Conservation (phyloP, 495 filamentous ascomycete species). For the Penicillium soppii region DNA sequence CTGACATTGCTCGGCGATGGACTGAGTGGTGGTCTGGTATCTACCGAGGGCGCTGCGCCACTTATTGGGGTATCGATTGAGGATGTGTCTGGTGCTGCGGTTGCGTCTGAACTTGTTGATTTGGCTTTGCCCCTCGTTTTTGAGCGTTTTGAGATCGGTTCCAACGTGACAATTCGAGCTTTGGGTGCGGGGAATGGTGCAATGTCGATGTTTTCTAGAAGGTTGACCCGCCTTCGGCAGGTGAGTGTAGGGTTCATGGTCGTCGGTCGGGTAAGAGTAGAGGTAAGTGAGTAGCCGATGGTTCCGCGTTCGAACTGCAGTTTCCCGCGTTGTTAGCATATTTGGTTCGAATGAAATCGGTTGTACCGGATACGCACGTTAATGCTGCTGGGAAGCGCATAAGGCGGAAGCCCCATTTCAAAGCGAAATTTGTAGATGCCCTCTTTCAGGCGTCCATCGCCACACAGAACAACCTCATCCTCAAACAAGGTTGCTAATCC, state of each 20-base stretch:
- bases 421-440: slow-evolving; percentile 93
- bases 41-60: slow-evolving; percentile 24
- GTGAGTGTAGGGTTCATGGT: slow-evolving; percentile 77
- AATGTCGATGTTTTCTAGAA: slow-evolving; percentile 72
- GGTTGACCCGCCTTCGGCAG: slow-evolving; percentile 74
- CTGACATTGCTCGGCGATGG: slow-evolving; percentile 65
- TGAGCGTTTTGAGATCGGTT: slow-evolving; percentile 61
- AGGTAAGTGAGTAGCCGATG: slow-evolving; percentile 84
- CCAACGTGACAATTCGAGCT: slow-evolving; percentile 76
- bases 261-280: slow-evolving; percentile 86
- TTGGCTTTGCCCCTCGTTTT: slow-evolving; percentile 47
- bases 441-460: slow-evolving; percentile 81
- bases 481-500: slow-evolving; percentile 85
- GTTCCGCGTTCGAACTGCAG: slow-evolving; percentile 90
- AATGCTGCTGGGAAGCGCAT: slow-evolving; percentile 85
- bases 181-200: slow-evolving; percentile 55
- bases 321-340: slow-evolving; percentile 13
- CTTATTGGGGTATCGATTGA: slow-evolving; percentile 35
- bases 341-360: not conserved
- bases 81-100: slow-evolving; percentile 30
- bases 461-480: slow-evolving; percentile 87
- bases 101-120: slow-evolving; percentile 32
- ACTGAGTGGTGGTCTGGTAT: slow-evolving; percentile 45
- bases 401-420: slow-evolving; percentile 75
- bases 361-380: slow-evolving; percentile 61